These are phyloP conservation scores for Gigaspora rosea DNA, from an alignment of 192 early-diverging fungal genomes.

Conservation along the genomic window DNA sequence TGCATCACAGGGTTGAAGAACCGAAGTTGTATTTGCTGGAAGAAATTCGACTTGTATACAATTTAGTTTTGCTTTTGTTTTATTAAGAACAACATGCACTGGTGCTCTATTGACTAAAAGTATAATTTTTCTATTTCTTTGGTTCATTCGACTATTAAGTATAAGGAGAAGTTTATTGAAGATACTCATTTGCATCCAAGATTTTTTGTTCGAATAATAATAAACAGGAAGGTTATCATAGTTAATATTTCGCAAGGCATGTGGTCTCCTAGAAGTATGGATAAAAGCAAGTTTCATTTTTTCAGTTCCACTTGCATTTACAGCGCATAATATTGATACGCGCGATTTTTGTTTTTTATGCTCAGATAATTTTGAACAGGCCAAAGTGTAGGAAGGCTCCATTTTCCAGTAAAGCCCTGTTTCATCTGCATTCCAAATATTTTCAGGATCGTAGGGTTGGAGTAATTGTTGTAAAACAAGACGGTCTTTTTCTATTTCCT, in stretches of 20 bases:
- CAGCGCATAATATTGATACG: too few species aligned
- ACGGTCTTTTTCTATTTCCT: background rate
- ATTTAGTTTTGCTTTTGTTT: conserved; percentile 14
- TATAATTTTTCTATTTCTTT: conserved; percentile 19
- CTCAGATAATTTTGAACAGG: background rate
- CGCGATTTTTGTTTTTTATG: too few species aligned
- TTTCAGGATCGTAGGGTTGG: background rate
- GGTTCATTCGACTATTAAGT: conserved; percentile 15
- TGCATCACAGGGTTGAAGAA: conserved; percentile 18
- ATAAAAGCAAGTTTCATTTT: conserved; percentile 20
- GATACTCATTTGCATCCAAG: too few species aligned
- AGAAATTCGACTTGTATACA: conserved; percentile 17
- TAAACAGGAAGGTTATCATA: too few species aligned
- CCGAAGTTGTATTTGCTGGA: conserved; percentile 11
- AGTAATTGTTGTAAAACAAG: background rate
- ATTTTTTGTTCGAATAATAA: too few species aligned
- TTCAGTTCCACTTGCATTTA: background rate
- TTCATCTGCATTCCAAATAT: conserved; percentile 19
- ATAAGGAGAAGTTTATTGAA: background rate
- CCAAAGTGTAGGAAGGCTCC: conserved; percentile 9
- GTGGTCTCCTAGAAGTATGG: background rate
- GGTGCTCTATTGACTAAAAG: conserved; percentile 9
- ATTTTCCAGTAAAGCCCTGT: conserved; percentile 21
- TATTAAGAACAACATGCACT: conserved; percentile 11
- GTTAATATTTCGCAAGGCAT: background rate